phyloP scores from a whole-genome alignment of 352 stramenopile genomes.

The Peronospora farinosa region DNA sequence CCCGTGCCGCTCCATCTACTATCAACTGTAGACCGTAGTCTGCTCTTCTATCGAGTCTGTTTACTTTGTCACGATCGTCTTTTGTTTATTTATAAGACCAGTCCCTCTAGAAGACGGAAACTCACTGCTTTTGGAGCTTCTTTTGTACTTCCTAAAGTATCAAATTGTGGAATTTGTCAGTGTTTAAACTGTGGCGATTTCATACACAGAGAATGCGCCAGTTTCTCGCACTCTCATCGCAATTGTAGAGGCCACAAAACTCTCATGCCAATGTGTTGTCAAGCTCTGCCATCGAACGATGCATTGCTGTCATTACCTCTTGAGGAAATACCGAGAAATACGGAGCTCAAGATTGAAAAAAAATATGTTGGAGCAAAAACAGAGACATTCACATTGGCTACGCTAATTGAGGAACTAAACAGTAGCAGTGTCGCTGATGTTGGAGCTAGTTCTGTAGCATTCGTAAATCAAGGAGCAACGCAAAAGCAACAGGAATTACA shows the following conservation, averaged over 20 bases:
- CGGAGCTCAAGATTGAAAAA: too few species aligned
- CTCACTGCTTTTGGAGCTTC: neutral
- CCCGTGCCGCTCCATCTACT: slow-evolving; percentile 26
- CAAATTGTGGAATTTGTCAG: slow-evolving; percentile 35
- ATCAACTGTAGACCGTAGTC: slow-evolving; percentile 43
- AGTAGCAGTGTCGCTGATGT: slow-evolving; percentile 14
- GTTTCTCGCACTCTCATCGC: slow-evolving; percentile 41
- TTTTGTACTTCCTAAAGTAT: neutral
- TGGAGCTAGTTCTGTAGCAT: neutral
- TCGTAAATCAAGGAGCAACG: slow-evolving; percentile 1
- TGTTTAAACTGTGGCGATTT: slow-evolving; percentile 51
- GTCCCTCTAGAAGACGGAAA: slow-evolving; percentile 2
- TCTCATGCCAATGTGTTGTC: slow-evolving; percentile 31
- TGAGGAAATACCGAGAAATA: too few species aligned
- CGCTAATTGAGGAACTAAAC: slow-evolving; percentile 35
- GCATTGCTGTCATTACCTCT: slow-evolving; percentile 16
- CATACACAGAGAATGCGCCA: slow-evolving; percentile 50
- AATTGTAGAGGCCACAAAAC: slow-evolving; percentile 33
- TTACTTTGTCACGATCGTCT: slow-evolving; percentile 45
- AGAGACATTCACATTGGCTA: slow-evolving; percentile 29
- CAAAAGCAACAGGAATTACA: slow-evolving; percentile 17
- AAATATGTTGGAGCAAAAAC: neutral
- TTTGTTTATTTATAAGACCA: slow-evolving; percentile 27
- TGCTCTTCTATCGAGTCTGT: slow-evolving; percentile 62
- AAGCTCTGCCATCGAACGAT: slow-evolving; percentile 10